These are phyloP conservation scores for Botrytis cinerea DNA, from an alignment of 2,329 filamentous ascomycete genomes.

Conservation along the genomic window DNA sequence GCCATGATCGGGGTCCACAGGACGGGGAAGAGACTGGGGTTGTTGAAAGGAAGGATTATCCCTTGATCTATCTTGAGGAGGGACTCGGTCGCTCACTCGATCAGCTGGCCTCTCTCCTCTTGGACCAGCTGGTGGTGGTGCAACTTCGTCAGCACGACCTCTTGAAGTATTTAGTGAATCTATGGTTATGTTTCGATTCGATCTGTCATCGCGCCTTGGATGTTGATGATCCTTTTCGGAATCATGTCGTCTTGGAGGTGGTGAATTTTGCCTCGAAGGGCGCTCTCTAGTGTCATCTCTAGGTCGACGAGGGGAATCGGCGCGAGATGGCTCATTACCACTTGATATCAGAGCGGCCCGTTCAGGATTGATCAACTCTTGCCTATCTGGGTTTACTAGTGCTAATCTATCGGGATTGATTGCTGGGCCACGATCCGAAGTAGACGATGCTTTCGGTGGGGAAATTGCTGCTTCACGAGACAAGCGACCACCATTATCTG, in stretches of 20 bases:
- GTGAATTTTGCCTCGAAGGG: constrained; percentile 49
- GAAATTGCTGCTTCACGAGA: constrained; percentile 39
- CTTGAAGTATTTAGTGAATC: constrained; percentile 33
- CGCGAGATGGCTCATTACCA: constrained; percentile 34
- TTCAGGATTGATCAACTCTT: constrained; percentile 42
- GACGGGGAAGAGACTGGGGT: constrained; percentile 43
- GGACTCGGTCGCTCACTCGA: constrained; percentile 47
- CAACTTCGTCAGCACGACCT: constrained; percentile 34
- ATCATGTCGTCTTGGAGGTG: constrained; percentile 54
- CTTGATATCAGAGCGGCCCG: constrained; percentile 41
- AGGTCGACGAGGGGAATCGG: constrained; percentile 39
- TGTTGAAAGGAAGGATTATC: constrained; percentile 42
- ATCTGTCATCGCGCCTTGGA: constrained; percentile 38
- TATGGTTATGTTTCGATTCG: constrained; percentile 29
- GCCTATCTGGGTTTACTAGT: constrained; percentile 36
- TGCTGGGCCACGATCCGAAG: constrained; percentile 34
- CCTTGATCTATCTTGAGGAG: constrained; percentile 44
- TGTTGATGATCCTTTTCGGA: constrained; percentile 44
- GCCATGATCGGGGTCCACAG: constrained; percentile 52
- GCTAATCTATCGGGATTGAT: constrained; percentile 34
- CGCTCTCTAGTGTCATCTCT: constrained; percentile 40
- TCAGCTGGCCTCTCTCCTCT: constrained; percentile 48
- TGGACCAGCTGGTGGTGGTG: constrained; percentile 40
- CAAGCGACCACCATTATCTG: constrained; percentile 36
- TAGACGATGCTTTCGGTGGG: constrained; percentile 34